Evolutionary conservation across 768 basidiomycete species (phyloP).

Genomic region (Rhodotorula taiwanensis): DNA sequence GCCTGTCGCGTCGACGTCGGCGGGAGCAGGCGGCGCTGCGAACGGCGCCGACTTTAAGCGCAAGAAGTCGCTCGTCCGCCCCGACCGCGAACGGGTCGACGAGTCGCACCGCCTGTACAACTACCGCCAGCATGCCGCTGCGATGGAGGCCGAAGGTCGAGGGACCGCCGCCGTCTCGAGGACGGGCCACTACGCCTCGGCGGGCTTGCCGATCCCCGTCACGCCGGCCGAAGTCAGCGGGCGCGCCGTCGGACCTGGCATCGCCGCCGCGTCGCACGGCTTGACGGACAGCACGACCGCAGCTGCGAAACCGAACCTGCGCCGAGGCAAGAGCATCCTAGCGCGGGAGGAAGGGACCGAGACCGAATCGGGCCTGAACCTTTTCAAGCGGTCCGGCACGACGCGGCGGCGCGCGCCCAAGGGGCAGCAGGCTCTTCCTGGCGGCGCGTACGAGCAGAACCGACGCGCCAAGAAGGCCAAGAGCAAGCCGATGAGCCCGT

Average conservation of each 20-base stretch:
- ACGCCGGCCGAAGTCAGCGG: conserved; percentile 15
- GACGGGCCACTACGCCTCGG: conserved; percentile 71
- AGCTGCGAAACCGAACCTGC: conserved; percentile 47
- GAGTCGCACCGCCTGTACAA: conserved; percentile 90
- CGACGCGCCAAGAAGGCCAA: conserved; percentile 61
- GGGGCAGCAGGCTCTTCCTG: conserved; percentile 47
- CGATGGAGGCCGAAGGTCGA: conserved; percentile 62
- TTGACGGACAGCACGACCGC: not conserved
- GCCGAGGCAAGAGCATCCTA: conserved; percentile 82
- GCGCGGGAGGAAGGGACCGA: conserved; percentile 76
- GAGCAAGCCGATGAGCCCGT: conserved; percentile 74
- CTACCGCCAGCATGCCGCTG: conserved; percentile 78
- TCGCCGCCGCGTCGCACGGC: not conserved
- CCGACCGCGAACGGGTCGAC: conserved; percentile 94
- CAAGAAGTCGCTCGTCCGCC: conserved; percentile 86
- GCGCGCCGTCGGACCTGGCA: not conserved
- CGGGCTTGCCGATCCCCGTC: conserved; percentile 24
- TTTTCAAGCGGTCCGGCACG: conserved; percentile 80
- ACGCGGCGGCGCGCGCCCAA: conserved; percentile 56
- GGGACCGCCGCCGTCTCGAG: conserved; percentile 62
- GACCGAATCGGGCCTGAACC: conserved; percentile 81
- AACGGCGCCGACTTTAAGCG: conserved; percentile 49
- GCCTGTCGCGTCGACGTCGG: not conserved
- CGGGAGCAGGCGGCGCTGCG: not conserved
- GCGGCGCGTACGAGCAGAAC: conserved; percentile 31